Base-by-base conservation (phyloP, 305 asterid species). In the Fraxinus albicans region DNA sequence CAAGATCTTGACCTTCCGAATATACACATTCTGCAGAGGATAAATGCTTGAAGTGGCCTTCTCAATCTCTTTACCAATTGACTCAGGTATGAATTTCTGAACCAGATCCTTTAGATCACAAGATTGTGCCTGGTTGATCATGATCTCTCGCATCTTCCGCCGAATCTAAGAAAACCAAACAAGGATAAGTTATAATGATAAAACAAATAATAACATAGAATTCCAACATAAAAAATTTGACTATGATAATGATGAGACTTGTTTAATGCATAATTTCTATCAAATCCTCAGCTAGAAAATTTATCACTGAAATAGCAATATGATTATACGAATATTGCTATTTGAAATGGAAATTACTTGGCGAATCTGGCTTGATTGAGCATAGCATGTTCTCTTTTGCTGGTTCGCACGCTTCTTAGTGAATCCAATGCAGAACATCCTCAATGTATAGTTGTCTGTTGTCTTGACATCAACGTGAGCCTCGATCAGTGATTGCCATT, bases 381-480 rank as follows among this genome's bases (percentile, higher is more conserved):
- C 99, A 47, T 95, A 95, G 60, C 98, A 95, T 21, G 99, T 95
- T 89, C 96, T 91, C 88, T 94, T 95, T 83, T 91, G 94, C 83
- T 95, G 99, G 90, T 94, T 94, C 2, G 84, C 88, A 6, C 95
- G 95, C 92, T 95, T 95, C 90, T 95, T 95, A 0, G 99, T 95
- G 85, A 95, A 95, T 79, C 90, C 98, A 83, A 95, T 95, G 88
- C 99, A 94, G 87, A 95, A 95, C 92, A 95, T 58, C 85, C 97
- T 89, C 85, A 95, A 60, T 1, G 91, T 93, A 76, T 80, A 95
- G 67, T 65, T 90, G 83, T 95, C 95, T 0, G 97, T 94, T 25
- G 99, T 95, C 87, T 95, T 95, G 74, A 94, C 99, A 89, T 95
- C 99, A 76, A 95, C 97, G 53, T 95, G 99, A 33, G 99, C 97